A percentile compares a stretch with the other conserved stretches of the same genome.
Evolutionary conservation across 163 green algal genomes (phyloP).

Genomic region (Coccomyxa subellipsoidea): DNA sequence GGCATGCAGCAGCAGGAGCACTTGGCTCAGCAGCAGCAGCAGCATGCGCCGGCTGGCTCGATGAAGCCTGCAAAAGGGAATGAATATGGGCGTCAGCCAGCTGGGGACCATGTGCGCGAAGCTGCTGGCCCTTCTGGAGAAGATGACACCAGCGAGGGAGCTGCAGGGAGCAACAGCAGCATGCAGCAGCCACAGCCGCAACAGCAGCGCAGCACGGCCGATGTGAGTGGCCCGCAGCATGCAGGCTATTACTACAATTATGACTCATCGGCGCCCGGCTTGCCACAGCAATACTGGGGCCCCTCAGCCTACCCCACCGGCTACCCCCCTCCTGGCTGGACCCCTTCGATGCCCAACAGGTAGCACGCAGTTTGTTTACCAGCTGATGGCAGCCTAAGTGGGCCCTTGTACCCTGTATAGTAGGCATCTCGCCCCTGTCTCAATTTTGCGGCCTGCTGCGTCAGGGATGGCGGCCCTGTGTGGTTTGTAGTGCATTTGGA

Average conservation of each 20-base stretch:
- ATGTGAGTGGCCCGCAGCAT: neutral
- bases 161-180: neutral
- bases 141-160: neutral
- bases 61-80: neutral
- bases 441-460: neutral
- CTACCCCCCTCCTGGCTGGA: neutral
- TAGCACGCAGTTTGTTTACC: neutral
- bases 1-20: slow-evolving; percentile 6
- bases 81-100: neutral
- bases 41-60: neutral
- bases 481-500: too few species aligned
- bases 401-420: neutral
- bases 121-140: neutral
- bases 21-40: neutral
- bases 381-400: too few species aligned
- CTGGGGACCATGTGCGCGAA: neutral
- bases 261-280: neutral
- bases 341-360: neutral
- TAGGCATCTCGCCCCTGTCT: neutral
- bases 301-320: neutral
- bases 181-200: neutral
- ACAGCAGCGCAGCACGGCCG: neutral
- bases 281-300: neutral
- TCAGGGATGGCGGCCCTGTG: neutral
- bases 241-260: neutral